phyloP scores from a whole-genome alignment of 148 eudicot genomes.

The Beta vulgaris region DNA sequence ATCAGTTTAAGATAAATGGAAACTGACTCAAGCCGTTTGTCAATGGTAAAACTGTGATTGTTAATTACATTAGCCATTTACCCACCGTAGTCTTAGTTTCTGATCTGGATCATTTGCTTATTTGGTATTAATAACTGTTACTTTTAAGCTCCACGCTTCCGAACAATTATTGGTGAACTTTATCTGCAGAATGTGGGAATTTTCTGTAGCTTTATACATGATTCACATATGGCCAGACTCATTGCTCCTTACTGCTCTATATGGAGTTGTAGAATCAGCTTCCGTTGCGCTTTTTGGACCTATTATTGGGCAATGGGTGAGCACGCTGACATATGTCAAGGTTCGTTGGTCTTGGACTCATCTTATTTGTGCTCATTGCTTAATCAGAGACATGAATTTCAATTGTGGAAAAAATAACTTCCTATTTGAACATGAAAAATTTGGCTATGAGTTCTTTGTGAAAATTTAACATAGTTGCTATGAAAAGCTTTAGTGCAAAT shows the following conservation, averaged over 20 bases:
- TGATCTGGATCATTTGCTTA: not conserved
- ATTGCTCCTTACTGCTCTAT: slow-evolving; percentile 71
- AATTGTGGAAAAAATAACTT: too few relatives aligned
- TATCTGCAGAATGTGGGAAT: slow-evolving; percentile 86
- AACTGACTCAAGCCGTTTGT: not conserved
- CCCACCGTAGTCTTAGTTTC: not conserved
- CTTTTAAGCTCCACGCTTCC: not conserved
- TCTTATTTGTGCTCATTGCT: not conserved
- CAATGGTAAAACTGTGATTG: not conserved
- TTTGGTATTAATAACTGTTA: not conserved
- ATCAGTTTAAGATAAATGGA: not conserved
- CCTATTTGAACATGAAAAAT: not conserved
- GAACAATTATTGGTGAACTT: too few relatives aligned
- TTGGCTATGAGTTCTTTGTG: not conserved
- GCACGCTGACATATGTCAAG: slow-evolving; percentile 58
- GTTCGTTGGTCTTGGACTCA: slow-evolving; percentile 27
- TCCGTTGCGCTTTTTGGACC: slow-evolving; percentile 76
- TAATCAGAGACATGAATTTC: not conserved
- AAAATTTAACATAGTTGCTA: too few relatives aligned
- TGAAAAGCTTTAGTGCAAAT: not conserved
- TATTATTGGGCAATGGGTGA: slow-evolving; percentile 66
- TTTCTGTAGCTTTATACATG: slow-evolving; percentile 92
- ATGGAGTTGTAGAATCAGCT: slow-evolving; percentile 85
- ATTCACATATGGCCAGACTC: slow-evolving; percentile 81
- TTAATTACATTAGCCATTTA: too few relatives aligned